Conservation (phyloP, 306 rosid genomes). For the Fagus sylvatica region DNA sequence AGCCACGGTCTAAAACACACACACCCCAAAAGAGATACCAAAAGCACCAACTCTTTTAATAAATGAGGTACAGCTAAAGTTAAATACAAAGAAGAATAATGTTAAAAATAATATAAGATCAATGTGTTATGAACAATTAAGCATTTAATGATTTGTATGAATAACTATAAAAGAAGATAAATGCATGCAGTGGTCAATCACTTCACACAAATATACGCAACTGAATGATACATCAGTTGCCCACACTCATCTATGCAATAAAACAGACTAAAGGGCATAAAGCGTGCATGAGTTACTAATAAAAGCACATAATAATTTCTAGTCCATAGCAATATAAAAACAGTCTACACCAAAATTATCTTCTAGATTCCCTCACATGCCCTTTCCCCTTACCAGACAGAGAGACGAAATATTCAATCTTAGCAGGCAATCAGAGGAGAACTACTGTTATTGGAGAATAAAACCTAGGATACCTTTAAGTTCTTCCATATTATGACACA, state of each 20-base stretch:
- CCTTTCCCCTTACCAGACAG: neutral
- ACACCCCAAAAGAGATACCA: neutral
- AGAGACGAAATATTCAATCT: neutral
- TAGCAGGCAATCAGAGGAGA: neutral
- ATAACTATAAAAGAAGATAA: neutral
- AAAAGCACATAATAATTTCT: neutral
- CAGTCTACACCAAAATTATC: neutral
- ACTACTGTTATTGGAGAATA: neutral
- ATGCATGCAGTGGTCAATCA: no score
- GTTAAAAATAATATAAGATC: neutral
- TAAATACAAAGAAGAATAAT: neutral
- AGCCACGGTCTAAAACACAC: neutral
- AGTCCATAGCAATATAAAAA: slow-evolving; percentile 7
- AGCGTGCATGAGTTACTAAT: neutral
- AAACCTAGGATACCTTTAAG: neutral
- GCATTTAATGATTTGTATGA: neutral
- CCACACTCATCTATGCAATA: slow-evolving; percentile 7
- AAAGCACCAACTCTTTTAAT: neutral
- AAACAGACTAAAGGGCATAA: neutral
- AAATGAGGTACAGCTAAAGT: neutral
- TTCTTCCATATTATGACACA: neutral
- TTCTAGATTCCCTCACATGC: neutral
- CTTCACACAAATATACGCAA: neutral
- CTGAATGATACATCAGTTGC: neutral
- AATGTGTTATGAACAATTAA: neutral